Evolutionary conservation across 768 basidiomycete genomes (phyloP).

Genomic region (Lentinula detonsa): DNA sequence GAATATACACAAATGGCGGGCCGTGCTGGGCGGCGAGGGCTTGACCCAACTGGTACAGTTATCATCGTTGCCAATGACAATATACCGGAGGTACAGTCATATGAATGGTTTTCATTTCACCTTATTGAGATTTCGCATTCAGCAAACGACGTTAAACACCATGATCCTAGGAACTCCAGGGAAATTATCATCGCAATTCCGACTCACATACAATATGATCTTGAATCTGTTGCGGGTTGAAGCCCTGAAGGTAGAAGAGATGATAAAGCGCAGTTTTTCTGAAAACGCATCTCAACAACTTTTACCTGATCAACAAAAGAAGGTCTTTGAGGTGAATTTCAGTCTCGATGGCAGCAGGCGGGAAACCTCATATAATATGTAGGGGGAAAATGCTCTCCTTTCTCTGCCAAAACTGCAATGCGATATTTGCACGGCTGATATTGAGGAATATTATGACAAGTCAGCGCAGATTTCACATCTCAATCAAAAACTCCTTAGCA

Average conservation of each 20-base stretch:
- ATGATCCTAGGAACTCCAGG: constrained; percentile 96
- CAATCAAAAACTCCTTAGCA: constrained; percentile 57
- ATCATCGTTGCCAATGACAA: constrained; percentile 82
- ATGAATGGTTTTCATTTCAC: neutral
- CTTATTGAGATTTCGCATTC: constrained; percentile 6
- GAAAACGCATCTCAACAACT: constrained; percentile 94
- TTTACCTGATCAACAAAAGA: constrained; percentile 88
- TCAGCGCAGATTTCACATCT: constrained; percentile 53
- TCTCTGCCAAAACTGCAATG: constrained; percentile 63
- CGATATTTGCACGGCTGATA: constrained; percentile 62
- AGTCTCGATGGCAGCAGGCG: neutral
- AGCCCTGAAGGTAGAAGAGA: constrained; percentile 93
- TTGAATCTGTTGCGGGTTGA: constrained; percentile 94
- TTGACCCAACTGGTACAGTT: constrained; percentile 94
- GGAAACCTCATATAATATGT: constrained; percentile 4
- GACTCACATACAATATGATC: constrained; percentile 99
- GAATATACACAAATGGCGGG: constrained; percentile 99
- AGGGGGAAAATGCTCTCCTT: constrained; percentile 71
- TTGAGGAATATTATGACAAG: constrained; percentile 71
- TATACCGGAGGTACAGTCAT: constrained; percentile 67
- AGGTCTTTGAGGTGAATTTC: constrained; percentile 67
- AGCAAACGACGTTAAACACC: constrained; percentile 70
- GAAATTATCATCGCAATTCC: constrained; percentile 92
- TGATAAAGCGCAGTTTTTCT: constrained; percentile 99
- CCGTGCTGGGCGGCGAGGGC: constrained; percentile 90